Evolutionary conservation across 192 early-diverging fungal species (phyloP), one percentile per base, ranked within the genome.

Genomic region (Entomortierella lignicola): DNA sequence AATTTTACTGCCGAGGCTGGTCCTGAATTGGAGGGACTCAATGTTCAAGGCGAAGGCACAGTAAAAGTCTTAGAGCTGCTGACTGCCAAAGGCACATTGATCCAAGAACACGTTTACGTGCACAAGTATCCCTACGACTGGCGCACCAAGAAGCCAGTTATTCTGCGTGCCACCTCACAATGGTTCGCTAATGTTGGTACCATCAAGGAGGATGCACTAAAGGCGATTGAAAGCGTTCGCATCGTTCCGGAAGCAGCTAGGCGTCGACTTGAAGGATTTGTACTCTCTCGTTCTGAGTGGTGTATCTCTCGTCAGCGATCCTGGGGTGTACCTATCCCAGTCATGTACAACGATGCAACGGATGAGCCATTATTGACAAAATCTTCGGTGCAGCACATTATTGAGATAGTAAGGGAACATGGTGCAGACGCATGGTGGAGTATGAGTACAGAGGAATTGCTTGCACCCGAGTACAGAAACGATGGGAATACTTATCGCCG

Each of bases 61-160:
- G 47, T 50, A 7, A 81, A 85, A 29, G 86, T 92, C 11, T 72
- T 94, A 26, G 72, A 88, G 23, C 66, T 84, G 34, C 81, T 94
- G 26, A 41, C 39, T 17, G n/a, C 53, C 13, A 57, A 34, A 15
- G 68, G 75, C 17, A 60, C 30, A 2, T 60, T 94, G 44, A 63
- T 93, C 37, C 64, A 77, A 47, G 71, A 87, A 62, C 68, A 84
- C 21, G 75, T 69, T 29, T 88, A 90, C 66, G 82, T 71, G 5
- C 93, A 94, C 80, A 93, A 91, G 68, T 94, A 93, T 61, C 93
- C 92, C 3, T 94, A 93, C 56, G 93, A 94, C 84, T 94, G 93
- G 93, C 88, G 93, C 12, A 92, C 91, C 61, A 94, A 94, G 69
- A 81, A 89, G 60, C 93, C 93, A 6, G 87, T 94, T 32, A 93